phyloP scores from a whole-genome alignment of 208 protist species.

The Blechomonas ayalai region DNA sequence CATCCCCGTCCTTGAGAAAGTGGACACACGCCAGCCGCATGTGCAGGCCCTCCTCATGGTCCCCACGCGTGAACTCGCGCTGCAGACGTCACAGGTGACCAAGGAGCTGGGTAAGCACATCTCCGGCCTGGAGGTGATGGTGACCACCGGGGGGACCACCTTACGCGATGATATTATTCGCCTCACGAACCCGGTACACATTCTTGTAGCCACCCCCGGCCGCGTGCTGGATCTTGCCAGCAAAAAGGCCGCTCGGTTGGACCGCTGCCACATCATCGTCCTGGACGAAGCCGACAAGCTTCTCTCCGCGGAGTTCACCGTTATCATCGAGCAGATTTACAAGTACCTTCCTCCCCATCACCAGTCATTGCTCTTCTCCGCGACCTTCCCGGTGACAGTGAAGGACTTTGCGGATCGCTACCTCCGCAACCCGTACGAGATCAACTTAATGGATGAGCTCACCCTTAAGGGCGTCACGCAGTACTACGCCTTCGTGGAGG shows the following conservation, averaged over 20 bases:
- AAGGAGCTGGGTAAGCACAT: constrained; percentile 98
- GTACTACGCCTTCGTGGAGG: constrained; percentile 99
- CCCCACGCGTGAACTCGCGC: constrained; percentile 97
- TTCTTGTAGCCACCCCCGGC: constrained; percentile 99
- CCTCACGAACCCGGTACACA: constrained; percentile 94
- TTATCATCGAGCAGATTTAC: constrained; percentile 94
- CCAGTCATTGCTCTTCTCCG: constrained; percentile 98
- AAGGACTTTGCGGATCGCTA: constrained; percentile 92
- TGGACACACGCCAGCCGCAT: constrained; percentile 84
- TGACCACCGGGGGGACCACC: constrained; percentile 96
- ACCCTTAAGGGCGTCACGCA: constrained; percentile 98
- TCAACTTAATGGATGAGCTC: constrained; percentile 99
- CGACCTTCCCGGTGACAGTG: constrained; percentile 97
- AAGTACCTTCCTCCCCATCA: constrained; percentile 74
- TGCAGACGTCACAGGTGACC: constrained; percentile 98
- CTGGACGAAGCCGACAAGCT: constrained; percentile 99
- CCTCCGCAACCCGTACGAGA: constrained; percentile 95
- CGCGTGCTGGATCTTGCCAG: constrained; percentile 97
- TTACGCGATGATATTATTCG: constrained; percentile 98
- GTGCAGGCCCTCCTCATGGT: constrained; percentile 98
- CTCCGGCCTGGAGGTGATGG: constrained; percentile 92
- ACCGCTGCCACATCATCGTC: constrained; percentile 91
- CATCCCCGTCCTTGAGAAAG: constrained; percentile 97
- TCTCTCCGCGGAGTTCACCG: constrained; percentile 95
- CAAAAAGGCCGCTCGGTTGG: constrained; percentile 92